These are phyloP conservation scores for Leersia perrieri DNA, from an alignment of 176 grass and related monocot species.

Conservation along the genomic window DNA sequence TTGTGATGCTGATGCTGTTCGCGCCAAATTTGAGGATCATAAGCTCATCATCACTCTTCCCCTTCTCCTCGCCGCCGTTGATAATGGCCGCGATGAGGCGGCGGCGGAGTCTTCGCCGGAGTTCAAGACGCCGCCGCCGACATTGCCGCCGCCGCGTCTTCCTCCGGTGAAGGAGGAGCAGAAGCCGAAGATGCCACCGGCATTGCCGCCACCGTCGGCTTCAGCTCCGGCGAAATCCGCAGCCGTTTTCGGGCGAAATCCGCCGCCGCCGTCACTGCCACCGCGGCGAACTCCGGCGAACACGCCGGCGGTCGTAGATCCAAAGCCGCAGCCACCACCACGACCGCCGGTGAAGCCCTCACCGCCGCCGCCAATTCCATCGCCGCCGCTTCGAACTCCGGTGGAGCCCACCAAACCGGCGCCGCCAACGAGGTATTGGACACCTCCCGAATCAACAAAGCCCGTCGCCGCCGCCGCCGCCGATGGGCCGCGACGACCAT, in stretches of 20 bases:
- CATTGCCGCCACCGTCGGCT: background rate
- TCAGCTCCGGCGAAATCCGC: too few species aligned
- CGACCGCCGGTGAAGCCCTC: background rate
- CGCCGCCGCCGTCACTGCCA: background rate
- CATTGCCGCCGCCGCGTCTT: background rate
- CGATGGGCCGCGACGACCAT: too few species aligned
- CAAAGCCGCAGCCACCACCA: background rate
- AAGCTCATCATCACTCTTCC: slow-evolving; percentile 43
- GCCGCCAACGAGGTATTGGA: background rate
- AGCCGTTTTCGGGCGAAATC: too few species aligned
- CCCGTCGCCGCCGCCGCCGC: too few species aligned
- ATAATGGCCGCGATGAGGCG: rapidly evolving
- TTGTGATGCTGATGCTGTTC: slow-evolving; percentile 33
- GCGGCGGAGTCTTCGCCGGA: background rate
- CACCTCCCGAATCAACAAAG: background rate
- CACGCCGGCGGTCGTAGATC: background rate
- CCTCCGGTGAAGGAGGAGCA: background rate
- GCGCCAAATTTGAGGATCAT: slow-evolving; percentile 54
- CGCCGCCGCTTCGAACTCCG: background rate
- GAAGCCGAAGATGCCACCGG: background rate
- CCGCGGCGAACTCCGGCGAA: background rate
- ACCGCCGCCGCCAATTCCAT: background rate
- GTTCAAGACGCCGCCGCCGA: too few species aligned
- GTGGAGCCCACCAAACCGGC: background rate
- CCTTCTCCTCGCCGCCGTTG: background rate